Percentiles rank a stretch among this genome's conserved stretches.
Evolutionary conservation across 768 basidiomycete genomes (phyloP).

Genomic region (Russula emetica): DNA sequence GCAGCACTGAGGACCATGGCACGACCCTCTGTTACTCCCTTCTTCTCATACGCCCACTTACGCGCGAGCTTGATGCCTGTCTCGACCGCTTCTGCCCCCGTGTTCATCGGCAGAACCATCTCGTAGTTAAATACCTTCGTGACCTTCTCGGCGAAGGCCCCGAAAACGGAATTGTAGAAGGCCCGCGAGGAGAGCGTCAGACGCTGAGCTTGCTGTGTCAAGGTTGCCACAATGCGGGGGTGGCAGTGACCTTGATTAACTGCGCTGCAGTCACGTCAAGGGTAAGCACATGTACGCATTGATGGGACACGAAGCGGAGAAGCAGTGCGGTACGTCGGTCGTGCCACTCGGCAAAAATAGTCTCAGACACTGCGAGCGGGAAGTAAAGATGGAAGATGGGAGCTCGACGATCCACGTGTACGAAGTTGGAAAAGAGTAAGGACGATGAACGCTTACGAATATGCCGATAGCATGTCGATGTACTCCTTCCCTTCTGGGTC

Average conservation of each 20-base stretch:
- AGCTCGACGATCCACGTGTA: not conserved
- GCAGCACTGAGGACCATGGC: constrained; percentile 82
- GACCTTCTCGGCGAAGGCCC: constrained; percentile 81
- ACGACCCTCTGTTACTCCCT: constrained; percentile 72
- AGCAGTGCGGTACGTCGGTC: not conserved
- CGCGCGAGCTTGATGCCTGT: constrained; percentile 92
- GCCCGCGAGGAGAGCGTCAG: constrained; percentile 93
- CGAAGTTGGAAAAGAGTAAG: constrained; percentile 12
- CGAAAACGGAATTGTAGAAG: constrained; percentile 92
- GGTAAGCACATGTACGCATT: not conserved
- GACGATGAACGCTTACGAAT: constrained; percentile 61
- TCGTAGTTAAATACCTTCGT: constrained; percentile 86
- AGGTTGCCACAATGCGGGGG: constrained; percentile 76
- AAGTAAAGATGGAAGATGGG: not conserved
- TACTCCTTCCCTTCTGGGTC: constrained; percentile 94
- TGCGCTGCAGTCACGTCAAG: constrained; percentile 47
- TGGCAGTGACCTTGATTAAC: constrained; percentile 97
- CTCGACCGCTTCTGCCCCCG: constrained; percentile 97
- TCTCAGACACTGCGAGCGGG: not conserved
- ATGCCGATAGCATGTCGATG: constrained; percentile 97
- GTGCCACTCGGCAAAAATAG: not conserved
- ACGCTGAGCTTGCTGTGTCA: constrained; percentile 79
- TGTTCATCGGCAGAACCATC: constrained; percentile 98
- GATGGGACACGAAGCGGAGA: not conserved
- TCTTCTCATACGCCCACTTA: constrained; percentile 94